Percentiles rank a stretch among this genome's conserved stretches.
These are phyloP conservation scores for Pinus albicaulis DNA, from an alignment of 75 land plant species.

Conservation along the genomic window DNA sequence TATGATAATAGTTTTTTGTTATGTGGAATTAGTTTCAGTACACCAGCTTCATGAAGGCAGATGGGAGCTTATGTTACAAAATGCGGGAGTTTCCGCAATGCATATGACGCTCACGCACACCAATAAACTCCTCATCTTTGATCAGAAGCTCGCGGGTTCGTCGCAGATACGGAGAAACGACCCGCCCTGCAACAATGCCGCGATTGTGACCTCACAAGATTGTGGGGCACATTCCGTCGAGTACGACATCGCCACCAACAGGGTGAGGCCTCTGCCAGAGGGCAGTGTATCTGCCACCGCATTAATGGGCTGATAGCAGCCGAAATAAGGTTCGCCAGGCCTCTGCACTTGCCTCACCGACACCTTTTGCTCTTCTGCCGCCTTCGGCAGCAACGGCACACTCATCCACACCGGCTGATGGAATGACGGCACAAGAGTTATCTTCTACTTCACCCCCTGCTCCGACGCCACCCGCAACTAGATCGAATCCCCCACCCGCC, in stretches of 20 bases:
- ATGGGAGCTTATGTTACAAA: conserved; percentile 44
- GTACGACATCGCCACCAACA: conserved; percentile 25
- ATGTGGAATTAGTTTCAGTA: no score
- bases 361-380: conserved; percentile 80
- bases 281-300: no score
- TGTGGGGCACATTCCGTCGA: conserved; percentile 73
- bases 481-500: conserved; percentile 27
- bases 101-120: no score
- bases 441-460: conserved; percentile 42
- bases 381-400: conserved; percentile 46
- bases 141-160: conserved; percentile 48
- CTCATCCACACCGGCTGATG: conserved; percentile 79
- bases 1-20: no score
- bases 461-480: conserved; percentile 21
- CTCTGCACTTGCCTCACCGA: conserved; percentile 58
- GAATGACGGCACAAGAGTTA: conserved; percentile 30
- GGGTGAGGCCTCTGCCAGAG: no score
- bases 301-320: no score
- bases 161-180: conserved; percentile 18
- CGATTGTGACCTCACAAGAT: conserved; percentile 20
- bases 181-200: no score
- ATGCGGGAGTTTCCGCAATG: no score
- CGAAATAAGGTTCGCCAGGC: no score
- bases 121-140: conserved; percentile 32
- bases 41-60: neutral